Evolutionary conservation across 2,329 filamentous ascomycete species (phyloP), one percentile per base, ranked within the genome.

Genomic region (Leptographium procerum): DNA sequence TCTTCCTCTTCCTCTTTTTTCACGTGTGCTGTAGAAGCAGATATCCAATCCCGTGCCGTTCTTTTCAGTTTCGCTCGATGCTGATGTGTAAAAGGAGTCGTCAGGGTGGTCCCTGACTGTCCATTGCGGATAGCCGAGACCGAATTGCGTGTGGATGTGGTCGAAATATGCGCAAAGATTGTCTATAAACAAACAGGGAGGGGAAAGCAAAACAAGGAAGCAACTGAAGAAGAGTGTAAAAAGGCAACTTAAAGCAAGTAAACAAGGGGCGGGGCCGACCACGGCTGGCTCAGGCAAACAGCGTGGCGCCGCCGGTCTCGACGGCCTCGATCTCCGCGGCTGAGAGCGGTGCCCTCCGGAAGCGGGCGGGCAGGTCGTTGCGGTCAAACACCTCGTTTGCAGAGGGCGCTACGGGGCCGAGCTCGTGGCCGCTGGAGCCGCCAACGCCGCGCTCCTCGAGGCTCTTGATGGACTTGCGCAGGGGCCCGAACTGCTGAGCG

Each of bases 291-390:
- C 69, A 82, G 62, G 75, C 74, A 63, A 79, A 72, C 59, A 78
- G 69, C 40, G 79, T 74, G 36, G 92, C 94, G 59, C 94, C 94
- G 58, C 91, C 94, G 58, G 89, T 94, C 82, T 96, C 91, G 68
- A 99, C 82, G 26, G 91, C 91, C 72, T 97, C 94, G 61, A 99
- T 99, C 81, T 99, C 94, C 50, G 85, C 85, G 65, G 85, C 73
- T 43, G 82, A 86, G 74, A 91, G 88, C 14, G 84, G 81, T 54
- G 82, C 76, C 64, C 90, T 82, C 68, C 86, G 84, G 82, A 96
- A 99, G 66, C 92, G 84, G 62, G 78, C 71, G 22, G 94, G 92
- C 28, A 99, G 84, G 75, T 99, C 88, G 65, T 84, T 88, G 66
- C 91, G 84, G 73, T 97, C 94, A 70, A 96, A 96, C 73, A 81